Conservation (phyloP, 768 basidiomycete species). For the Lentinula boryana region DNA sequence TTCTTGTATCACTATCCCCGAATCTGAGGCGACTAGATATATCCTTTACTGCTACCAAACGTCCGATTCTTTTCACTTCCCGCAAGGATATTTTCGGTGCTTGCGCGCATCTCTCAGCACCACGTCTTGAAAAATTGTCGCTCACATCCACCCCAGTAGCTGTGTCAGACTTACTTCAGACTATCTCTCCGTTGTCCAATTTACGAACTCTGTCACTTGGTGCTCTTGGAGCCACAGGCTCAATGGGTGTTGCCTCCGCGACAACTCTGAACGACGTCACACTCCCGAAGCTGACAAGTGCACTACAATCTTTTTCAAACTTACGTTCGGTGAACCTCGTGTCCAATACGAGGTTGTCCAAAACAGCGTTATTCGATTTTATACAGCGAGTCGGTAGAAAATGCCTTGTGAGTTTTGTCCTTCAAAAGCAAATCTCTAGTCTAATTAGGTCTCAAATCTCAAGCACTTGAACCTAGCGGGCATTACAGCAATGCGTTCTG, state of each 20-base stretch:
- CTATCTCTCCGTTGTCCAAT: constrained; percentile 31
- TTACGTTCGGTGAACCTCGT: constrained; percentile 56
- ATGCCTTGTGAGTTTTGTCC: constrained; percentile 39
- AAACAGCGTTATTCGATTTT: constrained; percentile 36
- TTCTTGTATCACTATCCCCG: constrained; percentile 40
- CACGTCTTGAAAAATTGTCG: constrained; percentile 52
- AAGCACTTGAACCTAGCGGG: constrained; percentile 53
- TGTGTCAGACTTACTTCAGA: constrained; percentile 29
- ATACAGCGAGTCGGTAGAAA: constrained; percentile 48
- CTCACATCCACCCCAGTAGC: constrained; percentile 50
- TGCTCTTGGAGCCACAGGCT: constrained; percentile 44
- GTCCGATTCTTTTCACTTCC: constrained; percentile 19
- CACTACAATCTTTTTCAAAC: constrained; percentile 25
- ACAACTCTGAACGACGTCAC: constrained; percentile 52
- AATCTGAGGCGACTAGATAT: constrained; percentile 51
- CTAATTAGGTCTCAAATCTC: constrained; percentile 15
- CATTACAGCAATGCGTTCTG: constrained; percentile 43
- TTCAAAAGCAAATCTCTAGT: not conserved
- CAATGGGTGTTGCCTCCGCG: constrained; percentile 38
- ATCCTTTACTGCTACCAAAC: constrained; percentile 55
- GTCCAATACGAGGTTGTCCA: constrained; percentile 52
- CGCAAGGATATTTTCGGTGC: not conserved
- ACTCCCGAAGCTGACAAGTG: constrained; percentile 36
- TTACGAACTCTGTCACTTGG: constrained; percentile 51
- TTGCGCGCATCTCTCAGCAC: constrained; percentile 2